Percentiles rank a stretch among this genome's conserved stretches.
phyloP scores from a whole-genome alignment of 73 alveolate genomes.

The Blepharisma stoltei region DNA sequence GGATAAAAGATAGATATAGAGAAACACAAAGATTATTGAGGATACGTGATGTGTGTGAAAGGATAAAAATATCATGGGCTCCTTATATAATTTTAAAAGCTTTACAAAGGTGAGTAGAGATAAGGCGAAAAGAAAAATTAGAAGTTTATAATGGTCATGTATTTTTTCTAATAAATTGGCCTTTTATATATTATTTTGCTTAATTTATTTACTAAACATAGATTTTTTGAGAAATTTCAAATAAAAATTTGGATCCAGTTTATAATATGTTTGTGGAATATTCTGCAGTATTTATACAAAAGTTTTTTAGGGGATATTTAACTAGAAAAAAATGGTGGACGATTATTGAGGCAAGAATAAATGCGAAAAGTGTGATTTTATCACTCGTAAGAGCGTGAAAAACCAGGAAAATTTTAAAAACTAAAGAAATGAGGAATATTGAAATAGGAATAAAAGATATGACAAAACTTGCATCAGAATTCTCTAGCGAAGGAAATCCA shows the following conservation, averaged over 20 bases:
- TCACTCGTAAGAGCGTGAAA: background rate
- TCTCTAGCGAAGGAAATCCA: background rate
- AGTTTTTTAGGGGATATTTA: background rate
- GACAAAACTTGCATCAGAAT: background rate
- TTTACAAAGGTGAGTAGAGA: background rate
- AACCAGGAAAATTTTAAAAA: conserved; percentile 11
- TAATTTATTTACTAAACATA: too few relatives aligned
- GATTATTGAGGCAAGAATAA: background rate
- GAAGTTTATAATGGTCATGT: too few relatives aligned
- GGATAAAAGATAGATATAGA: background rate
- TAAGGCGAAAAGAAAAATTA: conserved; percentile 10
- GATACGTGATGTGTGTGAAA: background rate
- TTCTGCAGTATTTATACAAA: conserved; percentile 15
- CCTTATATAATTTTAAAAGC: background rate
- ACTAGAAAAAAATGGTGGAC: background rate
- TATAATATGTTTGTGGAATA: background rate
- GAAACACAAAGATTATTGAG: background rate
- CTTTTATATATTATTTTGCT: too few relatives aligned
- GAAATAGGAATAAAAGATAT: conserved; percentile 8
- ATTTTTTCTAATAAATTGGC: too few relatives aligned
- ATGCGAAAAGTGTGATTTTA: background rate
- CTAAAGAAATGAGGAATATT: background rate
- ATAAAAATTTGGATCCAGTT: too few relatives aligned
- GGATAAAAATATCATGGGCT: conserved; percentile 13
- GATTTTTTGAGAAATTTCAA: too few relatives aligned